Evolutionary conservation across 2,329 filamentous ascomycete genomes (phyloP).

Genomic region (Colletotrichum shisoi): DNA sequence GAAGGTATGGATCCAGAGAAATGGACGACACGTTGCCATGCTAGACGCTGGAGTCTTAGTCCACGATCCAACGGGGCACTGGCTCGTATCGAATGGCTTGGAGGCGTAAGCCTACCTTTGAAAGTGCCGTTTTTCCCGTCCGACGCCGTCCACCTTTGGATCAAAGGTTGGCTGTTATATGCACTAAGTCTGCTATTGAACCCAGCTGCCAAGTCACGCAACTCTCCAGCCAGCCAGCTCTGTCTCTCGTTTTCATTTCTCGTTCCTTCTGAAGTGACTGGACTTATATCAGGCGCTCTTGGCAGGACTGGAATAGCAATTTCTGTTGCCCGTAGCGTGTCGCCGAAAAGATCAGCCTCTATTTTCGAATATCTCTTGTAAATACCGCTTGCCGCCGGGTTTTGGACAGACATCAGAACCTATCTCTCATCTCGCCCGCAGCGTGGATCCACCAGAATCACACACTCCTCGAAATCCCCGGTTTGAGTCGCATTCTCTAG

Average conservation of each 20-base stretch:
- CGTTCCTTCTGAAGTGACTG: neutral
- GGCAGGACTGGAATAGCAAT: conserved; percentile 14
- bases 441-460: conserved; percentile 32
- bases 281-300: conserved; percentile 19
- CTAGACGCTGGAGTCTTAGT: conserved; percentile 14
- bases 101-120: conserved; percentile 7
- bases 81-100: conserved; percentile 28
- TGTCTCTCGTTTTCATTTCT: conserved; percentile 2
- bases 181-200: conserved; percentile 22
- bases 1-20: conserved; percentile 18
- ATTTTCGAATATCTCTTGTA: conserved; percentile 21
- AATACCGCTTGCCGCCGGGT: conserved; percentile 31
- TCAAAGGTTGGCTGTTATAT: conserved; percentile 16
- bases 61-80: conserved; percentile 4
- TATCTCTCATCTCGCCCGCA: conserved; percentile 26
- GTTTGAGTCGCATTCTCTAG: conserved; percentile 18
- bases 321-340: neutral
- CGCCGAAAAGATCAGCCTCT: conserved; percentile 5
- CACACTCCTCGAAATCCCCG: conserved; percentile 26
- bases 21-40: conserved; percentile 13
- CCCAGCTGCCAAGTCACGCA: conserved; percentile 26
- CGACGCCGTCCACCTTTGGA: conserved; percentile 10
- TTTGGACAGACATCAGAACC: neutral
- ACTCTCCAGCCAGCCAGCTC: conserved; percentile 7
- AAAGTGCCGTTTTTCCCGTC: conserved; percentile 26